Base-by-base conservation (phyloP, 2,329 filamentous ascomycete species). In the Calonectria fujianensis region DNA sequence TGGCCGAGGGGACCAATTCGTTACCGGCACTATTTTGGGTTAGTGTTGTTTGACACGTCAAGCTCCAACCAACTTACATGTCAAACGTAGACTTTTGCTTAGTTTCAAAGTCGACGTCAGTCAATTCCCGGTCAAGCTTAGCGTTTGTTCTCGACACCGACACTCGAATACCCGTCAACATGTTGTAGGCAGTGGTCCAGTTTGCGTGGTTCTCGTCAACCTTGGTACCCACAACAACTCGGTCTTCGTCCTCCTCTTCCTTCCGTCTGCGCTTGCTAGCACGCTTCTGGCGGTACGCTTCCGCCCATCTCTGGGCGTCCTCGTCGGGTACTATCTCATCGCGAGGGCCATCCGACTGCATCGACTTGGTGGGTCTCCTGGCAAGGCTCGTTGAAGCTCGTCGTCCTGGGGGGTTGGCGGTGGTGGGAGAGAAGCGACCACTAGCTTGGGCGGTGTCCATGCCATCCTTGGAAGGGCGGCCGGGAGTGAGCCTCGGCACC, bases 41-140 rank as follows among this genome's bases (percentile, higher is more conserved):
- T 74, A 80, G 77, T 73, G 64, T 39, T 11, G 24, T 70, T 14
- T 35, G 32, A 37, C 16, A 27, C 13, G n/a, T 41, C n/a, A 54
- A 61, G 50, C 16, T 18, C 31, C 16, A 48, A 8, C 41, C 61
- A 59, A 75, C 94, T 87, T 89, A 96, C 94, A 98, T 97, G 86
- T 98, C 97, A 89, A 99, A 99, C 61, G 96, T 98, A 83, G 98
- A 98, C 88, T 99, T 99, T 86, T 98, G 95, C 87, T 95, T 96
- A 77, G 95, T 94, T 75, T 95, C 91, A 86, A 99, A 99, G 87
- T 99, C 97, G 77, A 93, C 95, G 84, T 97, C 94, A 16, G 94
- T 98, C 79, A 99, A 86, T 73, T 96, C 93, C 70, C 96, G 93
- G 85, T 98, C 96, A 85, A 98, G 91, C 87, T 99, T 99, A 57